phyloP scores from a whole-genome alignment of 306 rosid genomes.

The Vigna reflexopilosa region DNA sequence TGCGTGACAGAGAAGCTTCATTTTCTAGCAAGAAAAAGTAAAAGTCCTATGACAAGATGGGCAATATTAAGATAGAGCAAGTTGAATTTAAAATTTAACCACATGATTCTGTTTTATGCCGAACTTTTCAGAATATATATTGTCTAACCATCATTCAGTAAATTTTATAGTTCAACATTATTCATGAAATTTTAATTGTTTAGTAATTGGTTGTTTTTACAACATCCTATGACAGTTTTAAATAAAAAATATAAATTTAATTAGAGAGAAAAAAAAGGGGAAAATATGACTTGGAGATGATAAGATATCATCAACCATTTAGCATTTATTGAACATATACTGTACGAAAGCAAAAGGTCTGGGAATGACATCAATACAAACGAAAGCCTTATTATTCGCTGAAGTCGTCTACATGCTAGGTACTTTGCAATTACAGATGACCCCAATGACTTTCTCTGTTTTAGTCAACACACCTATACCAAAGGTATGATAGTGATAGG shows the following conservation, averaged over 20 bases:
- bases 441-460: too few relatives aligned
- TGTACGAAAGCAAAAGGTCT: background rate
- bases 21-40: slow-evolving; percentile 17
- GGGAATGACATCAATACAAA: background rate
- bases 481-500: too few relatives aligned
- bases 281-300: too few relatives aligned
- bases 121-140: background rate
- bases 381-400: background rate
- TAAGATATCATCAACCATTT: background rate
- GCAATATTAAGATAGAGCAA: too few relatives aligned
- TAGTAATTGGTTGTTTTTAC: background rate
- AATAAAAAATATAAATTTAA: too few relatives aligned
- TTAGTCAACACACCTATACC: too few relatives aligned
- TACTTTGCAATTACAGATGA: too few relatives aligned
- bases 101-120: background rate
- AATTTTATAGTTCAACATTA: background rate
- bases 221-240: background rate
- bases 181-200: background rate
- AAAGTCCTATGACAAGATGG: background rate
- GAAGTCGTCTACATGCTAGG: background rate
- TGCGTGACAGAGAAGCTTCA: background rate
- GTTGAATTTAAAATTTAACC: background rate
- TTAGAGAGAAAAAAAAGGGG: too few relatives aligned
- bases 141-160: background rate
- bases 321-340: background rate